phyloP scores from a whole-genome alignment of 2,329 filamentous ascomycete species.

The Aspergillus aculeatus region DNA sequence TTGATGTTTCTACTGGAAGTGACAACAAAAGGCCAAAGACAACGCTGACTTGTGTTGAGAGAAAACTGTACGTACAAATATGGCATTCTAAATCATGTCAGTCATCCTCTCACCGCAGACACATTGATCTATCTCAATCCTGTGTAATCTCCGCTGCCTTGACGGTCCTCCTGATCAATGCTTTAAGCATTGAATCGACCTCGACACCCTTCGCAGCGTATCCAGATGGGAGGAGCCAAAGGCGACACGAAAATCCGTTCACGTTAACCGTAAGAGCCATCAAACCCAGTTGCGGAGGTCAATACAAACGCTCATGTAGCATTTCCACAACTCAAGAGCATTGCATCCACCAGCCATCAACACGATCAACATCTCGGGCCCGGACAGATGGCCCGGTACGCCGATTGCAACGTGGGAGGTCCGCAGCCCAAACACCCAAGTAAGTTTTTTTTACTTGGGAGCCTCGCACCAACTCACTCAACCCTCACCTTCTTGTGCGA shows the following conservation, averaged over 20 bases:
- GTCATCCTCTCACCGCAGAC: conserved; percentile 29
- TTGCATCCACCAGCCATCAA: conserved; percentile 28
- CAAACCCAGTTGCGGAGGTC: conserved; percentile 21
- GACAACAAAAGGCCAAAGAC: conserved; percentile 4
- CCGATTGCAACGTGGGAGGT: conserved; percentile 24
- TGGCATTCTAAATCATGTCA: conserved; percentile 32
- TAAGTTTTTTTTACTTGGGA: conserved; percentile 23
- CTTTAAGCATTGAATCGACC: conserved; percentile 8
- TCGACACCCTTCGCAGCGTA: conserved; percentile 8
- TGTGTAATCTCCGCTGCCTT: conserved; percentile 22
- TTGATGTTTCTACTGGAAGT: background rate
- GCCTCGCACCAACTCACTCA: conserved; percentile 20
- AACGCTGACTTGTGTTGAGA: conserved; percentile 23
- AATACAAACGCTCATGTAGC: conserved; percentile 17
- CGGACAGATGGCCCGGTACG: conserved; percentile 18
- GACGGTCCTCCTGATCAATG: conserved; percentile 17
- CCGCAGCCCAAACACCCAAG: conserved; percentile 30
- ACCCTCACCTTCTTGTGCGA: conserved; percentile 27
- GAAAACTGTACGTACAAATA: conserved; percentile 33
- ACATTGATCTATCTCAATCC: conserved; percentile 26
- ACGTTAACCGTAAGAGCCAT: conserved; percentile 26
- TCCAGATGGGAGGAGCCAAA: conserved; percentile 12
- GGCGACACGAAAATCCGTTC: conserved; percentile 21
- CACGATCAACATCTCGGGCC: conserved; percentile 23
- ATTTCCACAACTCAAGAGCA: conserved; percentile 11